Conservation (phyloP, 2,329 filamentous ascomycete genomes). For the Verticillium nonalfalfae region DNA sequence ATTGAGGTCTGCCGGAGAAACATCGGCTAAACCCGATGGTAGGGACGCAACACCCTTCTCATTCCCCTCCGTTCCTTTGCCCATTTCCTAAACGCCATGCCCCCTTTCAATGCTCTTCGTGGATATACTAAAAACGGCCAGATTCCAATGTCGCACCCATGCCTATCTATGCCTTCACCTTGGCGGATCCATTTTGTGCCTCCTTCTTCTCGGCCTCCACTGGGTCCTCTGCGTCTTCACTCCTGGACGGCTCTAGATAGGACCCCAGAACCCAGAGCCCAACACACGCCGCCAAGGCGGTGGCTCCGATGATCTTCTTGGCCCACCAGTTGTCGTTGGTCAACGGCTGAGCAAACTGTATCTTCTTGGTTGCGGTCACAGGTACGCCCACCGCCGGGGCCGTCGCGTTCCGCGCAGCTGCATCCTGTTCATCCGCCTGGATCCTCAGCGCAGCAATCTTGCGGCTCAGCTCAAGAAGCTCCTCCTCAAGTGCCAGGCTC, state of each 20-base stretch:
- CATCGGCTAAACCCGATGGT: neutral
- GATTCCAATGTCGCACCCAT: neutral
- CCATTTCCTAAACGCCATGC: neutral
- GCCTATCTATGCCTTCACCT: neutral
- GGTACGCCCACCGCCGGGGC: constrained; percentile 9
- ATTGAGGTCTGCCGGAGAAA: neutral
- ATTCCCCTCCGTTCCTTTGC: neutral
- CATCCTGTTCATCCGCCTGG: constrained; percentile 39
- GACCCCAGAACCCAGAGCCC: constrained; percentile 53
- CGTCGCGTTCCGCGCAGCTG: constrained; percentile 16
- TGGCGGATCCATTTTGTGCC: neutral
- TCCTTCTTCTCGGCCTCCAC: neutral
- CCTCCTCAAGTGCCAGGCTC: constrained; percentile 58
- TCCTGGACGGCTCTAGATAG: constrained; percentile 32
- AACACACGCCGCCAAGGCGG: constrained; percentile 55
- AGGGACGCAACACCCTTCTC: neutral
- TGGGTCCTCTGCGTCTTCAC: neutral
- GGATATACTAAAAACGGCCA: neutral
- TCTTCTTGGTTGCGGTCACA: constrained; percentile 9
- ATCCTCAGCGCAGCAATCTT: constrained; percentile 51
- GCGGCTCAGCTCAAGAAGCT: constrained; percentile 69
- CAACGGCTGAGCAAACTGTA: constrained; percentile 44
- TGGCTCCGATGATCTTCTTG: constrained; percentile 57
- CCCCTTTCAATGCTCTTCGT: neutral
- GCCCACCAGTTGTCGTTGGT: constrained; percentile 62